A percentile compares a stretch with the other conserved stretches of the same genome.
These are phyloP conservation scores for Geum urbanum DNA, from an alignment of 306 rosid genomes.

Conservation along the genomic window DNA sequence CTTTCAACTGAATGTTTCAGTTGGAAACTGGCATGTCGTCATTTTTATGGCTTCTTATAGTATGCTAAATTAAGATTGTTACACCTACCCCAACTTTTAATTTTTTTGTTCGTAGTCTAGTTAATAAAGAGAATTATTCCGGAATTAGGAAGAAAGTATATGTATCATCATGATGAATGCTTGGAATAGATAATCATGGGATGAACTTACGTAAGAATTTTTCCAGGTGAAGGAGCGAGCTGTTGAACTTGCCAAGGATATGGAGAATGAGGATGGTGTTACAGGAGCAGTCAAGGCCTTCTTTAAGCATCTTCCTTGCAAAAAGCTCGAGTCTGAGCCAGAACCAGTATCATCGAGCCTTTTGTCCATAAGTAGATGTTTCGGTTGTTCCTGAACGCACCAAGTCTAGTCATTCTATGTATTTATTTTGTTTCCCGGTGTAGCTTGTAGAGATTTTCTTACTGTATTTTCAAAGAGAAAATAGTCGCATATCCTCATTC, in stretches of 20 bases:
- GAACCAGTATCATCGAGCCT: conserved; percentile 42
- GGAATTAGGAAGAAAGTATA: conserved; percentile 7
- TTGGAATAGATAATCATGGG: conserved; percentile 1
- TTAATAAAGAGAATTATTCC: neutral
- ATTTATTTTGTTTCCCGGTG: conserved; percentile 14
- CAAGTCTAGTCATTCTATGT: neutral
- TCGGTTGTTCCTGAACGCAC: conserved; percentile 62
- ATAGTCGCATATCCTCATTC: neutral
- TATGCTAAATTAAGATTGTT: too few relatives aligned
- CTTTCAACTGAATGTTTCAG: neutral
- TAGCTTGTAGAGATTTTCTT: conserved; percentile 10
- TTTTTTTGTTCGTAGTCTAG: neutral
- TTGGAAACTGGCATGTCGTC: neutral
- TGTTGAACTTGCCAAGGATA: conserved; percentile 75
- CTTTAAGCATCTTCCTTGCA: conserved; percentile 77
- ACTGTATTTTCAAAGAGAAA: neutral
- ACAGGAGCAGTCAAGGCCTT: conserved; percentile 96
- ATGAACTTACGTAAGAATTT: conserved; percentile 15
- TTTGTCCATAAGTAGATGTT: conserved; percentile 65
- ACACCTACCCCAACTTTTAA: too few relatives aligned
- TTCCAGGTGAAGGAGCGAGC: conserved; percentile 78
- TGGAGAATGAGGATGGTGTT: conserved; percentile 95
- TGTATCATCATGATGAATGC: conserved; percentile 6
- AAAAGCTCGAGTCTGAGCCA: conserved; percentile 43
- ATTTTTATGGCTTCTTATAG: too few relatives aligned